Evolutionary conservation across 257 asterid species (phyloP), one percentile per base, ranked within the genome.

Genomic region (Solanum clarkiae): DNA sequence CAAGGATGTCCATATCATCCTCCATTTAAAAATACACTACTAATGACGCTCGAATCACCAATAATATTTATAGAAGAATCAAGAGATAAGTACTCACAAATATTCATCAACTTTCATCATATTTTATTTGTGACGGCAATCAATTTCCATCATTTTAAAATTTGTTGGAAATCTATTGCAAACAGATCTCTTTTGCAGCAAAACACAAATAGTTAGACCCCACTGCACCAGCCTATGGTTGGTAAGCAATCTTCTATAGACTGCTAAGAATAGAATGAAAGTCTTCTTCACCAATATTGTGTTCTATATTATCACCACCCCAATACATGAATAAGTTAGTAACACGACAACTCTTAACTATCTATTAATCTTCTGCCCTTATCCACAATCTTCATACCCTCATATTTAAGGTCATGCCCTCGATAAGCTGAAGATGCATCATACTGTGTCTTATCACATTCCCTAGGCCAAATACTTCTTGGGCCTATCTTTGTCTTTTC

Each of bases 21-120:
- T 60, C 10, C 16, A 0, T 60, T 1, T 0, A 1, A 22, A 60
- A 10, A 10, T 60, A n/a, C 0, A 2, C 12, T n/a, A 59, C 7
- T 4, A n/a, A 59, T 4, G 0, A 0, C 66, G 4, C 66, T 59
- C 3, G 1, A 10, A 59, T 59, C 0, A 63, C 10, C 0, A 4
- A 63, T 63, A 26, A 26, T 0, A 24, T 63, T 13, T 26, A 63
- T 8, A 12, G 9, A 24, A 63, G 4, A 63, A 8, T 26, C 32
- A 63, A 13, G 20, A 14, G 5, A 63, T 63, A 24, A 54, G 24
- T 63, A 24, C 10, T 12, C 71, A 3, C 20, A 6, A 62, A 65
- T 26, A 65, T 26, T 26, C 16, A 26, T 65, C 9, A 13, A 26
- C 13, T 26, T 63, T 63, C 5, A 63, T 63, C 42, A 24, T 24